These are phyloP conservation scores for Cystobasidium pallidum DNA, from an alignment of 1,284 basidiomycete species.

Conservation along the genomic window DNA sequence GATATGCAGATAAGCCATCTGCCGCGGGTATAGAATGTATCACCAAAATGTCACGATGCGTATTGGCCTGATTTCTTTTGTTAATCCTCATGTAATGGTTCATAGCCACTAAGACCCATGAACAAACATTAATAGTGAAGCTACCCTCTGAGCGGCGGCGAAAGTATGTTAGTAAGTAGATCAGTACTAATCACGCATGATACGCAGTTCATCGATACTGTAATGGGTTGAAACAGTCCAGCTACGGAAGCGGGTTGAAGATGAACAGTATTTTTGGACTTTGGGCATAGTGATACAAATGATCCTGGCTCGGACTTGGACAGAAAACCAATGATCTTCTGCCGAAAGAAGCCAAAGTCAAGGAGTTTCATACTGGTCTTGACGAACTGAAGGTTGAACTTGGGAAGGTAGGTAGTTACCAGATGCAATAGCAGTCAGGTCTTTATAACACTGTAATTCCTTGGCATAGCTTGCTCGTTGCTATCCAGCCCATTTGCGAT, in stretches of 20 bases:
- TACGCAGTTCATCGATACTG: conserved; percentile 57
- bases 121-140: conserved; percentile 68
- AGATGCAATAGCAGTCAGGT: conserved; percentile 8
- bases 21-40: no score
- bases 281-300: conserved; percentile 53
- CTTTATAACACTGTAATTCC: no score
- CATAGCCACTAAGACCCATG: conserved; percentile 71
- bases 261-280: no score
- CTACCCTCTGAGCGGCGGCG: conserved; percentile 65
- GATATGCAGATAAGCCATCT: conserved; percentile 60
- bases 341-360: conserved; percentile 59
- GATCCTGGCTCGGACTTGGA: conserved; percentile 47
- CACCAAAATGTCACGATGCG: no score
- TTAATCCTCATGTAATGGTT: conserved; percentile 63
- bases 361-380: conserved; percentile 59
- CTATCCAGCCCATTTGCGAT: no score
- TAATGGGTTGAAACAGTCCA: conserved; percentile 51
- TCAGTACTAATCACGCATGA: conserved; percentile 72
- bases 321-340: conserved; percentile 59
- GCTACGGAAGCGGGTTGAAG: conserved; percentile 13
- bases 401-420: no score
- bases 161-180: conserved; percentile 64
- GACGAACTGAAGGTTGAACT: conserved; percentile 58
- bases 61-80: conserved; percentile 60
- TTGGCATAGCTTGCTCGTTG: conserved; percentile 3